Conservation (phyloP, 768 basidiomycete species). For the Phallus indusiatus region DNA sequence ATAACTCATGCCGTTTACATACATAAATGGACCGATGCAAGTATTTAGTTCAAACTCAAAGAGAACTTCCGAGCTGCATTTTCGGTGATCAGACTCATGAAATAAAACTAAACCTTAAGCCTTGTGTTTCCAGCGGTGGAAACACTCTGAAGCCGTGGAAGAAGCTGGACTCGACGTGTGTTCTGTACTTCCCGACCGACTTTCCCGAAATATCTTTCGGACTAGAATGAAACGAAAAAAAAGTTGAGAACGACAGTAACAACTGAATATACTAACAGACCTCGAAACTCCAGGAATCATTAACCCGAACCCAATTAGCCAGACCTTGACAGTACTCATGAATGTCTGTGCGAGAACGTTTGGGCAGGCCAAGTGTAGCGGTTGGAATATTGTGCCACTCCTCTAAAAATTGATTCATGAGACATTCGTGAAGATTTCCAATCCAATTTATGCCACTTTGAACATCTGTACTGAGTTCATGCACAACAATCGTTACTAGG, state of each 20-base stretch:
- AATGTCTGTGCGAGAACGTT: conserved; percentile 31
- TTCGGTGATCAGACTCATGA: too few relatives aligned
- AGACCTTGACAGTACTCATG: conserved; percentile 35
- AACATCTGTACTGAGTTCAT: conserved; percentile 31
- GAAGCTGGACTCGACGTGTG: conserved; percentile 11
- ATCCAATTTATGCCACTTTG: conserved; percentile 26
- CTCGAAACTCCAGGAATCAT: conserved; percentile 10
- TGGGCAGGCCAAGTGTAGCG: conserved; percentile 21
- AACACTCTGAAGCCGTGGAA: neutral
- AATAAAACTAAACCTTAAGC: too few relatives aligned
- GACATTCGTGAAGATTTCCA: conserved; percentile 20
- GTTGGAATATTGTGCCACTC: conserved; percentile 27
- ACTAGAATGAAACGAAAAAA: conserved; percentile 8
- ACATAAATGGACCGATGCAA: too few relatives aligned
- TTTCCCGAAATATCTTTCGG: conserved; percentile 31
- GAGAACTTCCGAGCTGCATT: too few relatives aligned
- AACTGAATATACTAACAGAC: neutral
- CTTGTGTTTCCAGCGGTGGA: too few relatives aligned
- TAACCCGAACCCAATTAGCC: conserved; percentile 40
- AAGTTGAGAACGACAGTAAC: neutral
- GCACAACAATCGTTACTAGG: conserved; percentile 42
- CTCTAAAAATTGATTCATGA: conserved; percentile 30
- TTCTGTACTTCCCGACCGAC: conserved; percentile 25
- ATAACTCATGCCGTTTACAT: too few relatives aligned
- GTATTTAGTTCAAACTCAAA: too few relatives aligned